These are phyloP conservation scores for Plasmodium gaboni DNA, from an alignment of 169 alveolate genomes.

Conservation along the genomic window DNA sequence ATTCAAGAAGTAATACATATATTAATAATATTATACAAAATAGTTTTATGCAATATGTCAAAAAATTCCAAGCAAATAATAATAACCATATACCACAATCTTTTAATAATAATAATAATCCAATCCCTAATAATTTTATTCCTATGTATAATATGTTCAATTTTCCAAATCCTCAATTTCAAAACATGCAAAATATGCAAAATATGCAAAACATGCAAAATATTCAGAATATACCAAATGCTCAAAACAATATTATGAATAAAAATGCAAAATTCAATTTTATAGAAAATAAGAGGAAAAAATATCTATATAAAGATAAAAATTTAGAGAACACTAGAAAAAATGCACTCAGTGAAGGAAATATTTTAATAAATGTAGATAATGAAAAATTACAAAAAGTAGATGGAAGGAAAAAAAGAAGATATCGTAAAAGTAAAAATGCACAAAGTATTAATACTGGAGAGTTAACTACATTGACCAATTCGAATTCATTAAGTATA, in stretches of 20 bases:
- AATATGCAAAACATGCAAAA: neutral
- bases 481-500: too few relatives aligned
- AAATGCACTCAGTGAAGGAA: neutral
- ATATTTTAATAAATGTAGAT: neutral
- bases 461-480: too few relatives aligned
- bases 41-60: slow-evolving; percentile 12
- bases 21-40: slow-evolving; percentile 36
- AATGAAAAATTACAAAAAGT: neutral
- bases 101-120: neutral
- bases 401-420: slow-evolving; percentile 52
- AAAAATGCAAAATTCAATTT: slow-evolving; percentile 15
- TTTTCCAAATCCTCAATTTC: too few relatives aligned
- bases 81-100: neutral
- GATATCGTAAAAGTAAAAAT: neutral
- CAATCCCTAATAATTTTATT: neutral
- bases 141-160: too few relatives aligned
- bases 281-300: slow-evolving; percentile 30
- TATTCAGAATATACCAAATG: slow-evolving; percentile 1
- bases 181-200: neutral
- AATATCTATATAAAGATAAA: slow-evolving; percentile 16
- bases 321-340: neutral
- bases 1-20: slow-evolving; percentile 22
- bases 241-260: neutral
- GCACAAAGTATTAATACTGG: too few relatives aligned
- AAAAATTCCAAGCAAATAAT: slow-evolving; percentile 2